These are phyloP conservation scores for Thalassiosira ordinaria DNA, from an alignment of 352 stramenopile genomes.

Conservation along the genomic window DNA sequence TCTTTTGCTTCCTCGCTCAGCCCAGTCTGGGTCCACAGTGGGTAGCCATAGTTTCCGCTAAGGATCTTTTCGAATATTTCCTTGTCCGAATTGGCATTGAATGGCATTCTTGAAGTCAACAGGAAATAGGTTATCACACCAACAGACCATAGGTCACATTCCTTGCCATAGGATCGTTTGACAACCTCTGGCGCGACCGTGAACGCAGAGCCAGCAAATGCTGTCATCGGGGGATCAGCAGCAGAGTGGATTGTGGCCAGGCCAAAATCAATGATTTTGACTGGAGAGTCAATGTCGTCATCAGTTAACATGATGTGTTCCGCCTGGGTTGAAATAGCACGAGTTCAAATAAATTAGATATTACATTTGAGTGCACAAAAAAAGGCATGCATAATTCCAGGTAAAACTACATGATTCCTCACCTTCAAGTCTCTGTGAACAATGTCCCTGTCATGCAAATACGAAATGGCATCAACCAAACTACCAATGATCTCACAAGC, in stretches of 20 bases:
- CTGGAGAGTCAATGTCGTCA: conserved; percentile 79
- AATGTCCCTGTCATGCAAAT: conserved; percentile 72
- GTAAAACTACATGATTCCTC: background rate
- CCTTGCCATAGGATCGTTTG: conserved; percentile 87
- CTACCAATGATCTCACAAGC: conserved; percentile 54
- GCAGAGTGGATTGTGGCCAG: conserved; percentile 75
- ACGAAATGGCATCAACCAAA: conserved; percentile 65
- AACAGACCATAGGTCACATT: conserved; percentile 92
- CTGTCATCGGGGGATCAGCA: conserved; percentile 85
- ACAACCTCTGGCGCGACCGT: conserved; percentile 90
- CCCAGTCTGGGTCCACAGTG: conserved; percentile 88
- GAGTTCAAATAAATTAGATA: too few relatives aligned
- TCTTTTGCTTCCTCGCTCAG: conserved; percentile 92
- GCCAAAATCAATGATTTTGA: conserved; percentile 98
- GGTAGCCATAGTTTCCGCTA: conserved; percentile 88
- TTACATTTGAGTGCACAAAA: too few relatives aligned
- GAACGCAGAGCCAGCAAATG: conserved; percentile 58
- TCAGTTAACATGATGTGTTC: conserved; percentile 44
- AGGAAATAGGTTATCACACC: conserved; percentile 55
- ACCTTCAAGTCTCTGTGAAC: conserved; percentile 70
- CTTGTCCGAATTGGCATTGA: conserved; percentile 73
- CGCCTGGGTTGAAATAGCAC: too few relatives aligned
- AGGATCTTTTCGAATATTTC: conserved; percentile 79
- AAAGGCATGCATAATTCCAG: too few relatives aligned
- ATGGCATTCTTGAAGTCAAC: conserved; percentile 62